Conservation (phyloP, 768 basidiomycete genomes). For the Sutorius australiensis region DNA sequence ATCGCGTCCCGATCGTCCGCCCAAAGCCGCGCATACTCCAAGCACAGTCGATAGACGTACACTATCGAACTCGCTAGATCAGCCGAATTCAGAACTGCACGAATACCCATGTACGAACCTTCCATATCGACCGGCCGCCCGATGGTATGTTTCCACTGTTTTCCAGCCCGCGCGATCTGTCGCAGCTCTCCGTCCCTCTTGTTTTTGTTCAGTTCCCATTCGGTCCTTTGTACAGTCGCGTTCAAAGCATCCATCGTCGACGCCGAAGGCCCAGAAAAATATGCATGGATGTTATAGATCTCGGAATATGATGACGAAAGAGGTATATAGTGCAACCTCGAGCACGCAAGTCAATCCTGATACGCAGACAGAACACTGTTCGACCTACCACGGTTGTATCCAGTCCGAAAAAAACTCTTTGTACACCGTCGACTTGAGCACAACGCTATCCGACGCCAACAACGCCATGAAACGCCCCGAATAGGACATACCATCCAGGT, state of each 20-base stretch:
- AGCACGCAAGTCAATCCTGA: neutral
- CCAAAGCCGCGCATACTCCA: slow-evolving; percentile 86
- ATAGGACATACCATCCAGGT: slow-evolving; percentile 95
- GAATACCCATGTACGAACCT: slow-evolving; percentile 46
- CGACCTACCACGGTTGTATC: slow-evolving; percentile 80
- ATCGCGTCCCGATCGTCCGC: slow-evolving; percentile 81
- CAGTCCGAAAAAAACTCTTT: slow-evolving; percentile 88
- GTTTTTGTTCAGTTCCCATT: slow-evolving; percentile 30
- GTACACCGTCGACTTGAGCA: slow-evolving; percentile 88
- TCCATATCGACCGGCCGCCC: slow-evolving; percentile 90
- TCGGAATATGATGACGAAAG: slow-evolving; percentile 83
- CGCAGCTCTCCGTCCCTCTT: slow-evolving; percentile 72
- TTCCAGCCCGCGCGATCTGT: slow-evolving; percentile 87
- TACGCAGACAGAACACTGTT: neutral
- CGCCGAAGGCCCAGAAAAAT: slow-evolving; percentile 81
- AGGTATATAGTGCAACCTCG: slow-evolving; percentile 93
- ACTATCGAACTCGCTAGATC: slow-evolving; percentile 37
- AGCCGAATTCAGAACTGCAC: neutral
- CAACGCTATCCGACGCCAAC: slow-evolving; percentile 82
- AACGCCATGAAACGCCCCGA: slow-evolving; percentile 85
- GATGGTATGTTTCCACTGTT: slow-evolving; percentile 84
- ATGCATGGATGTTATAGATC: slow-evolving; percentile 90
- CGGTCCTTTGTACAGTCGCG: slow-evolving; percentile 37
- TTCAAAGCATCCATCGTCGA: slow-evolving; percentile 54
- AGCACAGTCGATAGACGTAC: slow-evolving; percentile 81